Percentiles rank a stretch among this genome's conserved stretches.
Evolutionary conservation across 129 eudicot species (phyloP).

Genomic region (Saussurea involucrata): DNA sequence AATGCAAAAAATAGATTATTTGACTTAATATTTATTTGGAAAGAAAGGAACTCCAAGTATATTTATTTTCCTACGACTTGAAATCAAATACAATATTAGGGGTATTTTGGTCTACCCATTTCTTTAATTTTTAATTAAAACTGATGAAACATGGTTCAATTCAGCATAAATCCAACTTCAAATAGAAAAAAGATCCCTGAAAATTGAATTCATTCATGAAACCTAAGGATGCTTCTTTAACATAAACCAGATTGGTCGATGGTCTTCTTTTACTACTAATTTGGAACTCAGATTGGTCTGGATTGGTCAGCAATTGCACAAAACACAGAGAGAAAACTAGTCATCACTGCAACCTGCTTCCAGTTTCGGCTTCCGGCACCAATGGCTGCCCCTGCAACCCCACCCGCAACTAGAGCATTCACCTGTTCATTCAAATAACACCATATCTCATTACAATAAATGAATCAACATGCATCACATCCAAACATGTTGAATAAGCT

Average conservation of each 20-base stretch:
- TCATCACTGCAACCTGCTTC: conserved; percentile 70
- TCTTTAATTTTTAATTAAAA: too few relatives aligned
- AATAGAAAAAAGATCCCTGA: background rate
- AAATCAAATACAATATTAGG: too few relatives aligned
- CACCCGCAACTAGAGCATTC: conserved; percentile 78
- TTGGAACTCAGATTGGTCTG: conserved; percentile 33
- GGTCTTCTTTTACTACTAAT: too few relatives aligned
- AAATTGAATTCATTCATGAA: background rate
- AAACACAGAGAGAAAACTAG: conserved; percentile 53
- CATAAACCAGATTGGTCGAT: background rate
- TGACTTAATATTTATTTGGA: too few relatives aligned
- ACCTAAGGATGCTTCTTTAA: background rate
- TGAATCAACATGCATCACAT: background rate
- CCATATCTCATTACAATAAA: background rate
- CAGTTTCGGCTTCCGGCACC: conserved; percentile 75
- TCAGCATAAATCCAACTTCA: too few relatives aligned
- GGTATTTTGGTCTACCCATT: too few relatives aligned
- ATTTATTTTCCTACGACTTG: too few relatives aligned
- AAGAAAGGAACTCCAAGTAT: too few relatives aligned
- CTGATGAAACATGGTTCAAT: too few relatives aligned
- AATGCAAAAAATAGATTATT: too few relatives aligned
- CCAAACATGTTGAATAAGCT: conserved; percentile 16
- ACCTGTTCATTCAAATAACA: conserved; percentile 36
- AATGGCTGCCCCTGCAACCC: conserved; percentile 73
- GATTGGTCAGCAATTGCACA: conserved; percentile 61